phyloP scores from a whole-genome alignment of 2,329 filamentous ascomycete species.

The Claviceps pusilla region DNA sequence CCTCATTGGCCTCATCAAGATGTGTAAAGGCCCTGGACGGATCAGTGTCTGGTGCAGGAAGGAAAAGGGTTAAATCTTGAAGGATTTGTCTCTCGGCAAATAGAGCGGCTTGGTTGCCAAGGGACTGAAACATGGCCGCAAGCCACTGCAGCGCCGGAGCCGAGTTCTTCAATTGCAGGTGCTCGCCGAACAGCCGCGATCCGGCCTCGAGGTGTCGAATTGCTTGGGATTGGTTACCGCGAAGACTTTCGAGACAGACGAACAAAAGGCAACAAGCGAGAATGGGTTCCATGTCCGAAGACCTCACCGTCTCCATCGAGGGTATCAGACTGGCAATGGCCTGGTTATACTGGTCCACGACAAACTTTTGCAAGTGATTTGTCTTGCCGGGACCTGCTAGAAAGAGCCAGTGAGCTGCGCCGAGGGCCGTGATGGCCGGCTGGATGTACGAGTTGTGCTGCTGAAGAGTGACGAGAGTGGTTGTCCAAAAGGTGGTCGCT shows the following conservation, averaged over 20 bases:
- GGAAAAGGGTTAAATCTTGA: not conserved
- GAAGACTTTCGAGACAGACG: slow-evolving; percentile 1
- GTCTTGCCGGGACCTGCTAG: not conserved
- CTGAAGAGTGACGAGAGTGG: not conserved
- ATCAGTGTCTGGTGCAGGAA: not conserved
- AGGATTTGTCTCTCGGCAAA: slow-evolving; percentile 1
- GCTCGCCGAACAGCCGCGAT: slow-evolving; percentile 1
- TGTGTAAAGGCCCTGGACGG: not conserved
- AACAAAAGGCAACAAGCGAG: slow-evolving; percentile 1
- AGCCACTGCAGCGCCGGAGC: not conserved
- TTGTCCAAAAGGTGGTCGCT: slow-evolving; percentile 1
- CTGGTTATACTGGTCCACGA: slow-evolving; percentile 1
- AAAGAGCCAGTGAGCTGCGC: slow-evolving; percentile 1
- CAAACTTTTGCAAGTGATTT: not conserved
- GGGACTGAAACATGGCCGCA: slow-evolving; percentile 2
- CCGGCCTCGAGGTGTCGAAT: slow-evolving; percentile 2
- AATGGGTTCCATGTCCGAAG: not conserved
- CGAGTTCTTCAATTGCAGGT: not conserved
- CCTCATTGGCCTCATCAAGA: slow-evolving; percentile 2
- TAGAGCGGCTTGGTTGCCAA: slow-evolving; percentile 1
- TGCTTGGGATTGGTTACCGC: slow-evolving; percentile 2
- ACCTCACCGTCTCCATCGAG: not conserved
- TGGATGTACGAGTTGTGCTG: slow-evolving; percentile 1
- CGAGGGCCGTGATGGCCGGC: slow-evolving; percentile 1
- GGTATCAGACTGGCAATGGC: not conserved